Evolutionary conservation across 306 rosid genomes (phyloP).

Genomic region (Castanea crenata): DNA sequence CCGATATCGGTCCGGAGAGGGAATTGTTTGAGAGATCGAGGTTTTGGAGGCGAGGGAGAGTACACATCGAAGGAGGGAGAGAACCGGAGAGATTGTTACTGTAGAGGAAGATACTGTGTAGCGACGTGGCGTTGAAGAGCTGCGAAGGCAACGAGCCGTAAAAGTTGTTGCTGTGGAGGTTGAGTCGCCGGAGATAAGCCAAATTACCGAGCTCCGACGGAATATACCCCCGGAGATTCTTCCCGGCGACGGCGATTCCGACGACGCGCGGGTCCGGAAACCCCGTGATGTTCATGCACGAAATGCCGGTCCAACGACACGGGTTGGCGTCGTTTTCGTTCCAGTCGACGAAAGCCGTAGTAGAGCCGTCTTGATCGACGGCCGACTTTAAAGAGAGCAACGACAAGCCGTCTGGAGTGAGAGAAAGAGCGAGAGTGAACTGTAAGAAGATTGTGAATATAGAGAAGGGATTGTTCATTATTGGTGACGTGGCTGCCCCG

Average conservation of each 20-base stretch:
- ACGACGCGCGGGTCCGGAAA: slow-evolving; percentile 68
- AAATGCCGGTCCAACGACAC: slow-evolving; percentile 84
- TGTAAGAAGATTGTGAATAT: background rate
- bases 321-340: slow-evolving; percentile 62
- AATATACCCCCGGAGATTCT: slow-evolving; percentile 75
- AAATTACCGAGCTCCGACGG: slow-evolving; percentile 92
- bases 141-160: slow-evolving; percentile 71
- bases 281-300: slow-evolving; percentile 69
- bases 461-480: slow-evolving; percentile 1
- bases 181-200: slow-evolving; percentile 77
- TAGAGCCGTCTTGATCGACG: slow-evolving; percentile 41
- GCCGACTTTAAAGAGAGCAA: slow-evolving; percentile 93
- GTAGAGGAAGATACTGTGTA: slow-evolving; percentile 80
- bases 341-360: slow-evolving; percentile 66
- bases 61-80: slow-evolving; percentile 63
- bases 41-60: slow-evolving; percentile 74
- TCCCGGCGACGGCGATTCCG: slow-evolving; percentile 67
- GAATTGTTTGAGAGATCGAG: slow-evolving; percentile 87
- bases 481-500: background rate
- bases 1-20: slow-evolving; percentile 53
- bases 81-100: slow-evolving; percentile 84
- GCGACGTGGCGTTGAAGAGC: slow-evolving; percentile 86
- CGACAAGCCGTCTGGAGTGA: slow-evolving; percentile 84
- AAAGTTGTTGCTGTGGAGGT: slow-evolving; percentile 69
- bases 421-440: slow-evolving; percentile 37